Evolutionary conservation across 1,284 basidiomycete genomes (phyloP).

Genomic region (Malassezia nana): DNA sequence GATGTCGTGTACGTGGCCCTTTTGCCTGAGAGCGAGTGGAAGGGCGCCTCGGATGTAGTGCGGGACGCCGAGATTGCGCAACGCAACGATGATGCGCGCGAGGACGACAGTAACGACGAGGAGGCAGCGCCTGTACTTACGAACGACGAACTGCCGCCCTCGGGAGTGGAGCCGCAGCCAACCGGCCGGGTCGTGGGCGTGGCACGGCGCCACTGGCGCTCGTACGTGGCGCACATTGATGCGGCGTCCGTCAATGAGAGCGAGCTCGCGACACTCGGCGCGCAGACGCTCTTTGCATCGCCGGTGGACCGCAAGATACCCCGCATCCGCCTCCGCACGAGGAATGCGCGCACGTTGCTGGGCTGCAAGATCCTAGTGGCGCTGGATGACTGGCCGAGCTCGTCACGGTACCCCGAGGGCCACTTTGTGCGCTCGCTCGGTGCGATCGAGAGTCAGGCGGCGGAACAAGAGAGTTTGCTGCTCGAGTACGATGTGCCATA

Average conservation of each 20-base stretch:
- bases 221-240: constrained; percentile 91
- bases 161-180: constrained; percentile 61
- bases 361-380: constrained; percentile 92
- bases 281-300: constrained; percentile 87
- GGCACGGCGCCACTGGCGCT: constrained; percentile 85
- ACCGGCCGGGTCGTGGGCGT: constrained; percentile 86
- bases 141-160: constrained; percentile 51
- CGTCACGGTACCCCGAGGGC: constrained; percentile 86
- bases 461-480: constrained; percentile 86
- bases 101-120: constrained; percentile 46
- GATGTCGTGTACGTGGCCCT: constrained; percentile 87
- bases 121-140: constrained; percentile 42
- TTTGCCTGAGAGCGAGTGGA: constrained; percentile 81
- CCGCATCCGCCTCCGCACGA: constrained; percentile 82
- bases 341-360: constrained; percentile 77
- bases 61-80: constrained; percentile 69
- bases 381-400: constrained; percentile 80
- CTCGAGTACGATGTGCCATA: constrained; percentile 96
- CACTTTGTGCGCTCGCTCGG: constrained; percentile 92
- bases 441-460: constrained; percentile 82
- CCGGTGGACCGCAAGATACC: constrained; percentile 85
- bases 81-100: constrained; percentile 73
- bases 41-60: constrained; percentile 80
- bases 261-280: constrained; percentile 65
- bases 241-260: constrained; percentile 66